Conservation (phyloP, 2,329 filamentous ascomycete genomes). For the Talaromyces pinophilus region DNA sequence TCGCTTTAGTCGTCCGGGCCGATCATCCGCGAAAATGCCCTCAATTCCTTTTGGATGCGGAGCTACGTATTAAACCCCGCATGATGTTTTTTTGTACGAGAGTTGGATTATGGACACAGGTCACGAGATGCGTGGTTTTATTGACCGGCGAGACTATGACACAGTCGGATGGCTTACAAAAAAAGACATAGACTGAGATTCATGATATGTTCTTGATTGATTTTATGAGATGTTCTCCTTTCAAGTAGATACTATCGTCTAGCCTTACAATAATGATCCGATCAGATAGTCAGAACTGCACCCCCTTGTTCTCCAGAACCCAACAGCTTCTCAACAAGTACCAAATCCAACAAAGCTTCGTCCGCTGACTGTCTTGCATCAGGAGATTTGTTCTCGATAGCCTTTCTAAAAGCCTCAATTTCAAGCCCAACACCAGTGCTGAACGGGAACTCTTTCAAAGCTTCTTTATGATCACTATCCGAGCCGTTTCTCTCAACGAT, state of each 20-base stretch:
- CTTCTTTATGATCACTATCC: neutral
- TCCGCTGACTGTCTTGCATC: slow-evolving; percentile 24
- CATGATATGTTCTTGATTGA: too few species aligned
- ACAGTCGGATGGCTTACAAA: too few species aligned
- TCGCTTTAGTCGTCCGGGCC: too few species aligned
- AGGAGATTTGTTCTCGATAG: slow-evolving; percentile 21
- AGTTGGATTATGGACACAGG: too few species aligned
- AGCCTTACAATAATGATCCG: neutral
- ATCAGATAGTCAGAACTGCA: neutral
- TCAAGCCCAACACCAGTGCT: neutral
- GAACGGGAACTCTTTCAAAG: neutral
- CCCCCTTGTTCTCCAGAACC: slow-evolving; percentile 3
- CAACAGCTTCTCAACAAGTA: slow-evolving; percentile 22
- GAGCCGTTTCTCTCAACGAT: slow-evolving; percentile 4
- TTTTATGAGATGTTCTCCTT: neutral
- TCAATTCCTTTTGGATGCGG: too few species aligned
- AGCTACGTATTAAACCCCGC: too few species aligned
- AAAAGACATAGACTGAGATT: too few species aligned
- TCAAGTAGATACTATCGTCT: neutral
- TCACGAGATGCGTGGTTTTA: too few species aligned
- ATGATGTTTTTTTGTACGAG: too few species aligned
- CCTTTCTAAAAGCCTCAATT: slow-evolving; percentile 8
- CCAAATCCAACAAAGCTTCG: slow-evolving; percentile 26
- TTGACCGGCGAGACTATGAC: too few species aligned
- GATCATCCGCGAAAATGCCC: too few species aligned